Evolutionary conservation across 345 rosid species (phyloP), one percentile per base, ranked within the genome.

Genomic region (Moringa oleifera): DNA sequence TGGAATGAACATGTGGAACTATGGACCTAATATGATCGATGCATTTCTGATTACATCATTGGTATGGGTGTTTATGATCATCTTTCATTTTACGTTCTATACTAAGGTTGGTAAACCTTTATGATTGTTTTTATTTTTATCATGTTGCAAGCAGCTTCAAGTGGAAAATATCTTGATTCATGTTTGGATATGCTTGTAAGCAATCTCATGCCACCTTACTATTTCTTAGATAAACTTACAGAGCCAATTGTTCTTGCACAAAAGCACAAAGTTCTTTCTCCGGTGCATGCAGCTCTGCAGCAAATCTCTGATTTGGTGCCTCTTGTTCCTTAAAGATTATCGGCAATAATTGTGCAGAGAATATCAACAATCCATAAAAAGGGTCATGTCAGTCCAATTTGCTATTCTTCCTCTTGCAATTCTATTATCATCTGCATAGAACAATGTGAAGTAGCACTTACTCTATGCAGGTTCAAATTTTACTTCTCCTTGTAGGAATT

Each of bases 1-100:
- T 77, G 68, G 79, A 57, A 84, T 88, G 92, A 79, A 71, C 72
- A 51, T 90, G 84, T 90, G 99, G 97, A 81, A 75, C 55, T 80
- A 77, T 59, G 77, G 63, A 23, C 78, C 86, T 51, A 75, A 74
- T 75, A 85, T 86, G 55, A 79, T 84, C 79, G 96, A 90, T 68
- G 92, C 96, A 1, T 64, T 88, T 54, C 80, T 93, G 17, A 59
- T 93, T 70, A 73, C 73, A 58, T 78, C 87, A 53, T 69, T 93
- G 83, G 97, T 93, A 83, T 20, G 80, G 60, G 20, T 21, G 36
- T 55, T 75, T 68, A 7, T 16, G 25, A 13, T 23, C 56, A 23
- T 20, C 20, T 49, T 6, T 4, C 20, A 12, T 24, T 24, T 10
- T 18, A 20, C 31, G 57, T 59, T 47, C 22, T 37, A 15, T 28